Base-by-base conservation (phyloP, 2,329 filamentous ascomycete genomes). In the Boeremia exigua region DNA sequence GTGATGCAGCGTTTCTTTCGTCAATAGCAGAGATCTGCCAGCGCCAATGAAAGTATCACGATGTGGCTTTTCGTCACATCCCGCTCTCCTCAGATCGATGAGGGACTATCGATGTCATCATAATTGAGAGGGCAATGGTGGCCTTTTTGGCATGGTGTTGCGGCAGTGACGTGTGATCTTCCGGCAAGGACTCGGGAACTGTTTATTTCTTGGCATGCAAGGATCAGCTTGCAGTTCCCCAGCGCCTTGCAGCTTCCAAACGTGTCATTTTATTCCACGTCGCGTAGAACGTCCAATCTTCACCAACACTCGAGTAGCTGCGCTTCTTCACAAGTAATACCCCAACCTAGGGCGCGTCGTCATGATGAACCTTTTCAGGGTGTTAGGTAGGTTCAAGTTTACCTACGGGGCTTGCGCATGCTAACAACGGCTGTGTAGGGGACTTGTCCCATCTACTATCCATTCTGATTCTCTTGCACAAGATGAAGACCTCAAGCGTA, bases 391-490 rank as follows among this genome's bases (percentile, higher is more conserved):
- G 81, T 65, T 54, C 8, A 30, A 46, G 33, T 32, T 38, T 25
- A 36, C 10, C 3, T 27, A 7, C 15, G 7, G 39, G 49, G 51
- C 25, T 48, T 66, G 59, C 60, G 62, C 64, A 49, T 58, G 61
- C 69, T 74, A 61, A 75, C 58, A 56, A 39, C 44, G 34, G 52
- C 27, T 10, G 34, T 56, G 14, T 66, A 96, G 93, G 88, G 80
- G 95, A 99, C 83, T 86, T 99, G 75, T 97, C 92, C 82, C 95
- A 99, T 83, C 81, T 99, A 69, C 83, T 89, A 62, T 98, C 94
- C 49, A 96, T 99, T 74, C 83, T 96, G 69, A 96, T 99, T 69
- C 83, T 99, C 59, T 83, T 99, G 61, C 92, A 96, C 76, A 99
- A 99, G 84, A 99, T 99, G 92, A 88, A 88, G 69, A 78, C 76